Conservation (phyloP, 2,329 filamentous ascomycete species). For the Talaromyces sp. region DNA sequence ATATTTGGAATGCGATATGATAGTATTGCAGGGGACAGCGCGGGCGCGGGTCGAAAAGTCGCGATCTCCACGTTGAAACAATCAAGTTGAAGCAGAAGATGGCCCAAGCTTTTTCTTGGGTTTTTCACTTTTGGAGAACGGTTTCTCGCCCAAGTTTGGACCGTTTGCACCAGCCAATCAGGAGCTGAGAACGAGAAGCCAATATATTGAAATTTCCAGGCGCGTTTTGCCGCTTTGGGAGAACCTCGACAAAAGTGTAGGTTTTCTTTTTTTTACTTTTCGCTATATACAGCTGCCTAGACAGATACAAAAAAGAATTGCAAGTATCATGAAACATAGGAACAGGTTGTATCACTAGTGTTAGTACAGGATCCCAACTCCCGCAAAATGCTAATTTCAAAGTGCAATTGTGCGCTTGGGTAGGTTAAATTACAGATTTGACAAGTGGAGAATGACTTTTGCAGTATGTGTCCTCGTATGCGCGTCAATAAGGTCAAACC, state of each 20-base stretch:
- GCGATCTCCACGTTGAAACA: constrained; percentile 29
- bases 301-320: neutral
- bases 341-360: neutral
- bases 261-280: neutral
- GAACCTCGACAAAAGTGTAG: too few relatives aligned
- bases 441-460: neutral
- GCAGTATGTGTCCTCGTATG: neutral
- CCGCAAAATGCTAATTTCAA: constrained; percentile 9
- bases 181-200: constrained; percentile 2
- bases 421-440: neutral
- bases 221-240: neutral
- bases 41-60: constrained; percentile 23
- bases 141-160: neutral
- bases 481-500: neutral
- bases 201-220: too few relatives aligned
- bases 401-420: neutral
- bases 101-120: constrained; percentile 31
- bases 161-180: constrained; percentile 3
- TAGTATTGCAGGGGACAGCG: neutral
- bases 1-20: neutral
- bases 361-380: constrained; percentile 11
- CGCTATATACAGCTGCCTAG: constrained; percentile 3
- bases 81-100: constrained; percentile 6
- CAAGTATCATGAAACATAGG: constrained; percentile 1
- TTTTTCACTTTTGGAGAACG: neutral